These are phyloP conservation scores for Penicillium rolfsii DNA, from an alignment of 2,329 filamentous ascomycete species.

Conservation along the genomic window DNA sequence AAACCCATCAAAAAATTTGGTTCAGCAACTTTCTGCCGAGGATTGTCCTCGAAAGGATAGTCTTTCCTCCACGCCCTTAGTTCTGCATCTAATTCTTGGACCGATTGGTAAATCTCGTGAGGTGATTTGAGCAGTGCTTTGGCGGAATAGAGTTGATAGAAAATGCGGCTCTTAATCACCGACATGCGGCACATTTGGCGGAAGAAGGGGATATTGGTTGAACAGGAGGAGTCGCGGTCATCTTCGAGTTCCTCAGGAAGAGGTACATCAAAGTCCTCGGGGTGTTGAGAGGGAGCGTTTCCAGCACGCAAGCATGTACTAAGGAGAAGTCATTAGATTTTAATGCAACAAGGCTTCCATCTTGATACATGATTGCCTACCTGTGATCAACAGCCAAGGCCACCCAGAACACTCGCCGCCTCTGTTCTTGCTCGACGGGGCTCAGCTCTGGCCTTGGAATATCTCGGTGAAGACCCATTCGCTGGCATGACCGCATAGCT, in stretches of 20 bases:
- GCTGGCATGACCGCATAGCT: slow-evolving; percentile 84
- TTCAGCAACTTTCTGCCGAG: slow-evolving; percentile 85
- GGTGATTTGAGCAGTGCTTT: slow-evolving; percentile 79
- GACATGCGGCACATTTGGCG: slow-evolving; percentile 88
- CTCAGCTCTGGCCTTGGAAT: slow-evolving; percentile 87
- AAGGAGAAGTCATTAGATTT: background rate
- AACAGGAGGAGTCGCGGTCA: slow-evolving; percentile 79
- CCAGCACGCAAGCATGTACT: slow-evolving; percentile 68
- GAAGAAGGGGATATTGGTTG: slow-evolving; percentile 89
- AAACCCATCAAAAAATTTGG: slow-evolving; percentile 85
- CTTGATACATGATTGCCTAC: slow-evolving; percentile 37
- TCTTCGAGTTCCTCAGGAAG: slow-evolving; percentile 84
- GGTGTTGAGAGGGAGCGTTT: slow-evolving; percentile 68
- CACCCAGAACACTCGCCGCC: slow-evolving; percentile 74
- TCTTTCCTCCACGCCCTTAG: slow-evolving; percentile 90
- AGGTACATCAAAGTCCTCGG: slow-evolving; percentile 88
- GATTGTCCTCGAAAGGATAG: slow-evolving; percentile 84
- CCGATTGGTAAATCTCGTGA: slow-evolving; percentile 84
- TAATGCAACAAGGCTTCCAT: background rate
- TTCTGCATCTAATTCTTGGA: slow-evolving; percentile 82
- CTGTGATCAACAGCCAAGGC: slow-evolving; percentile 72
- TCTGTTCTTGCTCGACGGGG: slow-evolving; percentile 85
- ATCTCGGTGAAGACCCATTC: slow-evolving; percentile 88
- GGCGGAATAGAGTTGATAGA: slow-evolving; percentile 84
- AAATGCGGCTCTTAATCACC: slow-evolving; percentile 86